phyloP scores from a whole-genome alignment of 495 filamentous ascomycete species.

The Neurospora cerealis region DNA sequence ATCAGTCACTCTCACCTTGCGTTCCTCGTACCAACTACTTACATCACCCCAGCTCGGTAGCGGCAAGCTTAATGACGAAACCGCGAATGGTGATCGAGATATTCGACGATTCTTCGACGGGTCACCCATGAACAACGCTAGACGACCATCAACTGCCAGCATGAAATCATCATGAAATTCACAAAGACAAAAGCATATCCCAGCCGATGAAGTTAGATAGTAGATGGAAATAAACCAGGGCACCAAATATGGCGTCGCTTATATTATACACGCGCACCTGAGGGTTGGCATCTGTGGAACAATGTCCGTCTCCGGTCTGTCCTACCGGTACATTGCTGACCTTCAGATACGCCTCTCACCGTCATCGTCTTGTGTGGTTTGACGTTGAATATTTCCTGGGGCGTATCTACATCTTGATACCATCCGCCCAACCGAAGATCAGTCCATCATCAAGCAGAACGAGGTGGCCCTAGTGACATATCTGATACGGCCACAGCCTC shows the following conservation, averaged over 20 bases:
- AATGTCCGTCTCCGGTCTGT: not conserved
- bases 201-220: not conserved
- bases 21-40: not conserved
- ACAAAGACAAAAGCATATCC: not conserved
- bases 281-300: not conserved
- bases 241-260: not conserved
- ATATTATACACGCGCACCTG: not conserved
- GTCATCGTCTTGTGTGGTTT: not conserved
- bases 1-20: not conserved
- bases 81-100: not conserved
- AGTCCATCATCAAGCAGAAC: not conserved
- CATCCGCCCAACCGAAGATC: no score
- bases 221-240: not conserved
- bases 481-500: not conserved
- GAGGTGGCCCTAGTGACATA: no score
- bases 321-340: not conserved
- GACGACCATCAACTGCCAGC: not conserved
- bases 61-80: not conserved
- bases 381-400: not conserved
- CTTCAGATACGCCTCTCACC: not conserved
- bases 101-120: not conserved
- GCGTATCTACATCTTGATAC: no score
- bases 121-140: not conserved
- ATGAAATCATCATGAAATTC: not conserved
- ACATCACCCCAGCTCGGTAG: not conserved